Base-by-base conservation (phyloP, 2,329 filamentous ascomycete genomes). In the Fusarium lyarnte region DNA sequence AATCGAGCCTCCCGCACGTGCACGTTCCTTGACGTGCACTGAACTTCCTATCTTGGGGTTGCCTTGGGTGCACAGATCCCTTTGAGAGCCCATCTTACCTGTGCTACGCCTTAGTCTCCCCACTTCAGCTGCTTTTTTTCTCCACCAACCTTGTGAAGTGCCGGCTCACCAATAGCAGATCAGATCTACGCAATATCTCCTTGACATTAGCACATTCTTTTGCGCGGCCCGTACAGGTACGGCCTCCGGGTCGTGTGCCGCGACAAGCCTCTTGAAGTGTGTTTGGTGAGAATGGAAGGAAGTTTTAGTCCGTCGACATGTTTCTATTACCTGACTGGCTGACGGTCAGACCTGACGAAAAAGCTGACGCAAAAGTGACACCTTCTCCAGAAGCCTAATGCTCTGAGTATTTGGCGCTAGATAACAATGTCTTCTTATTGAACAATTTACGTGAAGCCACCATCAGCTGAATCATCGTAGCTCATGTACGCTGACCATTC, bases 1-100 rank as follows among this genome's bases (percentile, higher is more conserved):
- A 75, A 76, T 76, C 74, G 72, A 58, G 41, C 51, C 42, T 73
- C 73, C 65, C 69, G 68, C 59, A 58, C 23, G 49, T 58, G 74
- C 74, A 76, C 73, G 73, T 74, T 64, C 74, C 74, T 52, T 63
- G 46, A 46, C 29, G 55, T 63, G 64, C 53, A 53, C 74, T 58
- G 27, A 71, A 64, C 73, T 66, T 69, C 58, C 47, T 55, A 63
- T 70, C 62, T 41, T 31, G 70, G 70, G 64, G 42, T 55, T 53
- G 53, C n/a, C 38, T 31, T 43, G 39, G 39, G 39, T 47, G 70
- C 66, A 71, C 58, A 70, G 70, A 62, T 66, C 55, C 66, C 66
- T 47, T 45, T 65, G 45, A 43, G 33, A 45, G 42, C 51, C 60
- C 43, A 46, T 51, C 41, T 42, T 51, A 52, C 55, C 55, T 66